Evolutionary conservation across 73 alveolate genomes (phyloP), one percentile per base, ranked within the genome.

Genomic region (Blepharisma japonicum): DNA sequence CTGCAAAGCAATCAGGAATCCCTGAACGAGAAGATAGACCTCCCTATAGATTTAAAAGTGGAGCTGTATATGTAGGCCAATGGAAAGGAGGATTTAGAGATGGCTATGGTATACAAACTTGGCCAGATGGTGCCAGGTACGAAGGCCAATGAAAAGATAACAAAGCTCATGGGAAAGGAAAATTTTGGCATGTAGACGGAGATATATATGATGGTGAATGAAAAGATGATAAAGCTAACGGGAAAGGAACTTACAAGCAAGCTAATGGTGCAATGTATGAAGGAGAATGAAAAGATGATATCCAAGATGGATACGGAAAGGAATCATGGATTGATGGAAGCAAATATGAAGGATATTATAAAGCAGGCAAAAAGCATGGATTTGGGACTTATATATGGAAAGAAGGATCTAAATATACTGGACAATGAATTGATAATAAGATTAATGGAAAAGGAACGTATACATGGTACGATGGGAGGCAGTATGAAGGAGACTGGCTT

Each of bases 11-110:
- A 39, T 85, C 70, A 45, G 77, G 83, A 45, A 81, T 88, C 1
- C 45, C 68, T 48, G 55, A 56, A 20, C 55, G 93, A 79, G 94
- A 91, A 72, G 85, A 89, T 14, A 77, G 92, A 27, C 91, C 80
- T 2, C 82, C 86, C 47, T 91, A 91, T 85, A 45, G 61, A 25
- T 91, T 88, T 86, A 77, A 82, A 42, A 83, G 91, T 46, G 92
- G 94, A 9, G 89, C 97, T 23, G 83, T 71, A 25, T 91, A 88
- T 81, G 45, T 54, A 8, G 97, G 97, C 48, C 85, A 92, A 80
- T 92, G 98, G 96, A 83, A 77, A 71, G 83, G 88, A 6, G 89
- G 87, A 6, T 54, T 87, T 56, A 83, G 90, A 90, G 89, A 86
- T 51, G 98, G 98, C 4, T 56, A 84, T 50, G 94, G 94, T 20